phyloP scores from a whole-genome alignment of 495 filamentous ascomycete genomes.

The Schizothecium vesticola region DNA sequence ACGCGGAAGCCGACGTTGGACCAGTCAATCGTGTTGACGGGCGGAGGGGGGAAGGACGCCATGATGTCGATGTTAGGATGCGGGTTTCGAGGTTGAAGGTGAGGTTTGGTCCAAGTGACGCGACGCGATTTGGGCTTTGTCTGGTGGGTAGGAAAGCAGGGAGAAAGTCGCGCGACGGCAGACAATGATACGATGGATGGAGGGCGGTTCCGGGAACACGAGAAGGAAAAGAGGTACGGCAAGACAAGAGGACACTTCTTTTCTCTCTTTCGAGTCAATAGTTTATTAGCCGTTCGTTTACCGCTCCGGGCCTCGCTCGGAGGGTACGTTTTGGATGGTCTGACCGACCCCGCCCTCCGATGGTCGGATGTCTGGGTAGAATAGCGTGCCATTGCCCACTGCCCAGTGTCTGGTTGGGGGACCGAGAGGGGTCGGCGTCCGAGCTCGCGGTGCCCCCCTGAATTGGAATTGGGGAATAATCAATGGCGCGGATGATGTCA shows the following conservation, averaged over 20 bases:
- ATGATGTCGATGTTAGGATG: slow-evolving; percentile 18
- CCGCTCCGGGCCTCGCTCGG: background rate
- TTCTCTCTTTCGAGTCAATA: background rate
- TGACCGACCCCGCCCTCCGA: background rate
- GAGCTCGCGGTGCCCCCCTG: background rate
- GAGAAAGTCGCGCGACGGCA: background rate
- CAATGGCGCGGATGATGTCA: background rate
- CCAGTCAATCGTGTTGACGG: slow-evolving; percentile 86
- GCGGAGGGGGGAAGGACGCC: slow-evolving; percentile 70
- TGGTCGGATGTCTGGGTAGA: background rate
- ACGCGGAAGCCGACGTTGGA: slow-evolving; percentile 83
- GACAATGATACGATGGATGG: background rate
- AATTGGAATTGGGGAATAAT: background rate
- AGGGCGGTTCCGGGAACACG: background rate
- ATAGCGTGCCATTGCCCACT: background rate
- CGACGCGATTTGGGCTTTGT: background rate
- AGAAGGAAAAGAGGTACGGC: background rate
- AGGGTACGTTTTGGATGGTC: background rate
- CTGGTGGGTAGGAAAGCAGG: background rate
- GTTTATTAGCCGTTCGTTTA: background rate
- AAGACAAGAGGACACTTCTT: background rate
- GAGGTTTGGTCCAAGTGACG: background rate
- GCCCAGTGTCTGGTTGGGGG: background rate
- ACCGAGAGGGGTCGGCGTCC: background rate
- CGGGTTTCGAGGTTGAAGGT: background rate